Conservation (phyloP, 176 grass and related monocot species). For the Musa itinerans region DNA sequence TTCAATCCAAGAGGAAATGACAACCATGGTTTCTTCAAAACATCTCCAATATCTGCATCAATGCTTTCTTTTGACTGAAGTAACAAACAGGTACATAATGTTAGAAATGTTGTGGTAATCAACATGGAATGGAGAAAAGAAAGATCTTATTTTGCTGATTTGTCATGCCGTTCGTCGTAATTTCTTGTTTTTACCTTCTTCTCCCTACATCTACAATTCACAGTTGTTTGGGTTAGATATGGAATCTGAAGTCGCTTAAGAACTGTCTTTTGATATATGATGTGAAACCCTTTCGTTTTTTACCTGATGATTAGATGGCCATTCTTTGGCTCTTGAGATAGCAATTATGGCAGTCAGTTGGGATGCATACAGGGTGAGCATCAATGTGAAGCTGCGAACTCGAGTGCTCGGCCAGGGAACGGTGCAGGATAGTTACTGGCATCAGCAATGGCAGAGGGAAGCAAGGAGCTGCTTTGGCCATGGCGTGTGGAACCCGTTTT, state of each 20-base stretch:
- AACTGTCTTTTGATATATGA: no score
- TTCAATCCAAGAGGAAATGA: constrained; percentile 85
- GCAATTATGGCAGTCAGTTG: no score
- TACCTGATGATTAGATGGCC: no score
- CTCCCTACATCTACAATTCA: no score
- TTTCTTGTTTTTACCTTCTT: no score
- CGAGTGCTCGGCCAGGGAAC: constrained; percentile 20
- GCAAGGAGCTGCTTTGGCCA: constrained; percentile 38
- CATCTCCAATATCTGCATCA: constrained; percentile 91
- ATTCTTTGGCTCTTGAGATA: no score
- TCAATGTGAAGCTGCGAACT: constrained; percentile 50
- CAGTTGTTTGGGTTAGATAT: no score
- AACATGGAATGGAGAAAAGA: no score
- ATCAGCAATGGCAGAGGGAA: constrained; percentile 43
- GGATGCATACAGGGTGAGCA: constrained; percentile 52
- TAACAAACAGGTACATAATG: not conserved
- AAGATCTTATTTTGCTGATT: not conserved
- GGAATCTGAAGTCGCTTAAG: no score
- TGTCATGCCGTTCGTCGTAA: no score
- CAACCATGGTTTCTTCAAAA: constrained; percentile 87
- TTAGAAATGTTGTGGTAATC: not conserved
- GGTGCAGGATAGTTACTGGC: constrained; percentile 25
- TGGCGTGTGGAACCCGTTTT: constrained; percentile 33
- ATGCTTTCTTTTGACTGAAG: constrained; percentile 70
- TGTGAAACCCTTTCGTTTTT: no score